Conservation (phyloP, 352 stramenopile species). For the Phytophthora boehmeriae region DNA sequence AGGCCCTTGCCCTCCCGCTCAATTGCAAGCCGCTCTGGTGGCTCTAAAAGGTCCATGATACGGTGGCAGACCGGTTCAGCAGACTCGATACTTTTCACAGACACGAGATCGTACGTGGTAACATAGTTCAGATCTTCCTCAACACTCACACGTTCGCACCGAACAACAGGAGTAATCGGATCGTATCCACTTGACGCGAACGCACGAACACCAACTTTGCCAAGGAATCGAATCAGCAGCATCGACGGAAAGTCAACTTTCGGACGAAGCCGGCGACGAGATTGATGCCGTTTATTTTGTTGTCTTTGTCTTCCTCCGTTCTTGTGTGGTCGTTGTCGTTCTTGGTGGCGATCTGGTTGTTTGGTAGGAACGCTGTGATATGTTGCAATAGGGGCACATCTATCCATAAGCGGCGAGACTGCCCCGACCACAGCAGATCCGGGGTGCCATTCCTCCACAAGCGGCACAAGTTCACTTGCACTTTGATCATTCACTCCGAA, state of each 20-base stretch:
- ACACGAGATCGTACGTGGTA: slow-evolving; percentile 30
- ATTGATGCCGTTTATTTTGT: slow-evolving; percentile 7
- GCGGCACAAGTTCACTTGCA: slow-evolving; percentile 40
- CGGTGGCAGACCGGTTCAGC: neutral
- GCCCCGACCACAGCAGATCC: slow-evolving; percentile 42
- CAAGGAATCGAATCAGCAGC: slow-evolving; percentile 45
- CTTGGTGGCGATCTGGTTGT: neutral
- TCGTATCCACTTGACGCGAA: slow-evolving; percentile 56
- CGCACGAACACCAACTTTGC: slow-evolving; percentile 34
- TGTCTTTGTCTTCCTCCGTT: slow-evolving; percentile 10
- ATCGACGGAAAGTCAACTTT: slow-evolving; percentile 47
- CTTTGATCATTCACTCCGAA: slow-evolving; percentile 62
- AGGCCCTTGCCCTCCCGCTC: slow-evolving; percentile 28
- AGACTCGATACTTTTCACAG: slow-evolving; percentile 4
- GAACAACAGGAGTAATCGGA: slow-evolving; percentile 51
- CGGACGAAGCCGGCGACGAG: slow-evolving; percentile 11
- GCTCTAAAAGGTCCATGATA: slow-evolving; percentile 33
- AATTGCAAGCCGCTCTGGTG: slow-evolving; percentile 23
- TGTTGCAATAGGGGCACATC: slow-evolving; percentile 40
- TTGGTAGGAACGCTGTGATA: slow-evolving; percentile 11
- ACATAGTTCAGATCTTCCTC: slow-evolving; percentile 13
- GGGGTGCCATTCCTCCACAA: slow-evolving; percentile 46
- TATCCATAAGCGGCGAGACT: slow-evolving; percentile 46
- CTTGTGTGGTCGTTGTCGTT: slow-evolving; percentile 13
- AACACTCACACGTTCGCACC: slow-evolving; percentile 24